A percentile compares a stretch with the other conserved stretches of the same genome.
Conservation (phyloP, 306 rosid genomes). For the Vigna reflexopilosa region DNA sequence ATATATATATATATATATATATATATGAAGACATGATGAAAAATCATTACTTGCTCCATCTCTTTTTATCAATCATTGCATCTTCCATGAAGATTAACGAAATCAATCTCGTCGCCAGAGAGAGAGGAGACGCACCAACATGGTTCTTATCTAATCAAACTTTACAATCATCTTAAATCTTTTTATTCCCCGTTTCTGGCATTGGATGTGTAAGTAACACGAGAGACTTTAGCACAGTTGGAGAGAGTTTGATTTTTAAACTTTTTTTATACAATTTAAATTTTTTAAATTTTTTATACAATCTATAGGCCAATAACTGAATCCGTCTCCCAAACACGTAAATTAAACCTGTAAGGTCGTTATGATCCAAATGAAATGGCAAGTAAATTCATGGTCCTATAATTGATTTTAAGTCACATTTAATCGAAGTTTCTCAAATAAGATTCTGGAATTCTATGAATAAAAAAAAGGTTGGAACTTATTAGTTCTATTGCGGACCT, state of each 20-base stretch:
- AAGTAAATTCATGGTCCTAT: background rate
- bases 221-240: too few species aligned
- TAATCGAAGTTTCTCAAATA: too few species aligned
- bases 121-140: background rate
- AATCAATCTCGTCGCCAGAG: conserved; percentile 6
- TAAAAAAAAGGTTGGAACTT: background rate
- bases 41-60: conserved; percentile 37
- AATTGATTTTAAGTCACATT: too few species aligned
- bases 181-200: too few species aligned
- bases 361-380: background rate
- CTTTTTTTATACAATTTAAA: too few species aligned
- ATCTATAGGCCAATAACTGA: background rate
- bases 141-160: background rate
- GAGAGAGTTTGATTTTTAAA: too few species aligned
- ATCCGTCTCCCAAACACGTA: background rate
- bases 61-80: conserved; percentile 25
- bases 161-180: too few species aligned
- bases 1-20: too few species aligned
- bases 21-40: conserved; percentile 11
- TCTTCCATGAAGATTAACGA: conserved; percentile 19
- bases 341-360: background rate
- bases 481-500: too few species aligned
- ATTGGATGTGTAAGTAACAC: too few species aligned
- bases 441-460: too few species aligned
- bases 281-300: background rate